Evolutionary conservation across 2,329 filamentous ascomycete species (phyloP), one percentile per base, ranked within the genome.

Genomic region (Hymenoscyphus salicellus): DNA sequence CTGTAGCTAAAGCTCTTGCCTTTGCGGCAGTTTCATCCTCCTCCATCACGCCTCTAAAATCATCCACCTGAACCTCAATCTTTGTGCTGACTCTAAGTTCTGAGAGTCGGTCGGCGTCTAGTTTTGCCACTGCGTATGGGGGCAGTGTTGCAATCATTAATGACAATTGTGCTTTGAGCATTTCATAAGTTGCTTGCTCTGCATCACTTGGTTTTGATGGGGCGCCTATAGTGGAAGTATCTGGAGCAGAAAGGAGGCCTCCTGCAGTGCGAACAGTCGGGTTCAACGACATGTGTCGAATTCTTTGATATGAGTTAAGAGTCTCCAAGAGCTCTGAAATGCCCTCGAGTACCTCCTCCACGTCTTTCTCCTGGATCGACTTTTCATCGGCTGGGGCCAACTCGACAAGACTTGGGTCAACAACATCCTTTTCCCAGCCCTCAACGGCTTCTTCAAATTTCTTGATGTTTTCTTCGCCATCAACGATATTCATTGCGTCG

Each of bases 261-360:
- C 84, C 82, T 2, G 82, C 82, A 68, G 84, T 84, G 20, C 85
- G 82, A 69, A 83, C 85, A 71, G 88, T 84, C 64, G 86, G 87
- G 63, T 80, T 88, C 26, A 92, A 77, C 1, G 86, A 86, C 55
- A 90, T 82, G 72, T 92, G 91, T 65, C 91, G 89, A 74, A 92
- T 93, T 68, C 89, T 86, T 77, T 94, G 91, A 75, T 91, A 89
- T 0, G 91, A 94, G 23, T 90, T 83, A 10, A 94, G 80, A 1
- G 89, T 92, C 75, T 92, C 86, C 60, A 94, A 85, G 70, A 93
- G 80, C 72, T 92, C 89, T 1, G 89, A 90, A 38, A 93, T 89
- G 55, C 91, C 88, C 64, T 86, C 81, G 30, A 94, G 82, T 46
- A 92, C 79, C 60, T 91, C 88, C n/a, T 90, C 86, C 2, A 83